Conservation (phyloP, 768 basidiomycete species). For the Candolleomyces eurysporus region DNA sequence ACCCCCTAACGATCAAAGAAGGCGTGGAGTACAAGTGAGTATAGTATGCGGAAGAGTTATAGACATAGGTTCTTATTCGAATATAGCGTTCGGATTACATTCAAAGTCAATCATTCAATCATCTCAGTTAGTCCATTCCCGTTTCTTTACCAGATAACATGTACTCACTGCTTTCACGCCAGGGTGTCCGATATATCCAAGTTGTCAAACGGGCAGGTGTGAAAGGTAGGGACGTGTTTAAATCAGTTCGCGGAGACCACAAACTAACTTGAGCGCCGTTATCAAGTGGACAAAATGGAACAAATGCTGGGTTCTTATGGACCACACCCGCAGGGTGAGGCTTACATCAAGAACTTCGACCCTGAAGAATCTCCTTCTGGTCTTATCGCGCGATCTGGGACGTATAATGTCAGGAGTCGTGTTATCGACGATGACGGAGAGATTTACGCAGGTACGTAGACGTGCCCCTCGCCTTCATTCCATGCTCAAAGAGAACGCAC, state of each 20-base stretch:
- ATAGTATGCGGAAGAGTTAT: neutral
- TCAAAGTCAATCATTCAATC: constrained; percentile 89
- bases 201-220: constrained; percentile 79
- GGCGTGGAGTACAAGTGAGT: constrained; percentile 86
- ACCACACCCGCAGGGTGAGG: constrained; percentile 57
- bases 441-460: constrained; percentile 68
- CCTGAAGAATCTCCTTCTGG: constrained; percentile 74
- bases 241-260: neutral
- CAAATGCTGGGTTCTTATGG: constrained; percentile 96
- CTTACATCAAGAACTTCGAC: constrained; percentile 77
- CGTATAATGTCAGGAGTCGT: constrained; percentile 75
- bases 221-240: constrained; percentile 46
- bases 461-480: neutral
- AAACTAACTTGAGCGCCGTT: constrained; percentile 1
- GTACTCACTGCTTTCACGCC: constrained; percentile 3
- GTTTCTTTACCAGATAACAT: constrained; percentile 7
- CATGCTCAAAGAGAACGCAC: neutral
- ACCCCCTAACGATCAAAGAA: constrained; percentile 77
- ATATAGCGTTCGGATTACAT: constrained; percentile 71
- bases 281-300: constrained; percentile 84
- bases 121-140: constrained; percentile 56
- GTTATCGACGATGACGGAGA: constrained; percentile 86
- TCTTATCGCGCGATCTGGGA: constrained; percentile 76
- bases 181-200: constrained; percentile 88
- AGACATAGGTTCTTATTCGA: neutral